Evolutionary conservation across 768 basidiomycete genomes (phyloP).

Genomic region (Stropharia rugosoannulata): DNA sequence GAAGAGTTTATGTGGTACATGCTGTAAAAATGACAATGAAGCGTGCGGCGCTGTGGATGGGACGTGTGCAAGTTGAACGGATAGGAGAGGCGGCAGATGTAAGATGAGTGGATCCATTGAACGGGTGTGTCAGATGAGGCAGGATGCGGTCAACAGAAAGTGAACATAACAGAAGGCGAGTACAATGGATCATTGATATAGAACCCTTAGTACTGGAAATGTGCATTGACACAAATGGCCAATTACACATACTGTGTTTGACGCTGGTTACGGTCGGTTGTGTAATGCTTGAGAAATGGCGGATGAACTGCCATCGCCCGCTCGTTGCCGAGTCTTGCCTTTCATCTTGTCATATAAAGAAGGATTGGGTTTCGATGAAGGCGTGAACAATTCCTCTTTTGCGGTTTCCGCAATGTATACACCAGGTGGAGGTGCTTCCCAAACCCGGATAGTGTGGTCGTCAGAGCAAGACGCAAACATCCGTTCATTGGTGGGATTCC

Average conservation of each 20-base stretch:
- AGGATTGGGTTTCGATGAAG: constrained; percentile 5
- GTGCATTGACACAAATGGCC: constrained; percentile 3
- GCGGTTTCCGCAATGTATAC: constrained; percentile 13
- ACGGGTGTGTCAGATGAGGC: not conserved
- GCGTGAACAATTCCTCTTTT: constrained; percentile 1
- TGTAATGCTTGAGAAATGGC: constrained; percentile 5
- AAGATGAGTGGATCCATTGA: not conserved
- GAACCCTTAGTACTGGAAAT: constrained; percentile 4
- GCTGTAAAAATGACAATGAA: not conserved
- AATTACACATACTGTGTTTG: not conserved
- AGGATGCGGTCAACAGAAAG: not conserved
- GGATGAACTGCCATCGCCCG: constrained; percentile 23
- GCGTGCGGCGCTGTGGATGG: constrained; percentile 5
- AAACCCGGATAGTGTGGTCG: constrained; percentile 87
- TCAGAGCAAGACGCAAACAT: constrained; percentile 98
- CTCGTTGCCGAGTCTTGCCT: constrained; percentile 55
- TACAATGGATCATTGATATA: not conserved
- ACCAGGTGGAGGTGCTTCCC: constrained; percentile 56
- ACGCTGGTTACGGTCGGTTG: constrained; percentile 10
- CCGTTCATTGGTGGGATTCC: constrained; percentile 86
- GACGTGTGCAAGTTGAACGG: not conserved
- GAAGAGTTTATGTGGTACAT: constrained; percentile 8
- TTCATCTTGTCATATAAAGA: constrained; percentile 57
- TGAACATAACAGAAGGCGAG: not conserved
- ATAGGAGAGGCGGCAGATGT: not conserved